Conservation (phyloP, 2,329 filamentous ascomycete species). For the Mycocentrospora acerina region DNA sequence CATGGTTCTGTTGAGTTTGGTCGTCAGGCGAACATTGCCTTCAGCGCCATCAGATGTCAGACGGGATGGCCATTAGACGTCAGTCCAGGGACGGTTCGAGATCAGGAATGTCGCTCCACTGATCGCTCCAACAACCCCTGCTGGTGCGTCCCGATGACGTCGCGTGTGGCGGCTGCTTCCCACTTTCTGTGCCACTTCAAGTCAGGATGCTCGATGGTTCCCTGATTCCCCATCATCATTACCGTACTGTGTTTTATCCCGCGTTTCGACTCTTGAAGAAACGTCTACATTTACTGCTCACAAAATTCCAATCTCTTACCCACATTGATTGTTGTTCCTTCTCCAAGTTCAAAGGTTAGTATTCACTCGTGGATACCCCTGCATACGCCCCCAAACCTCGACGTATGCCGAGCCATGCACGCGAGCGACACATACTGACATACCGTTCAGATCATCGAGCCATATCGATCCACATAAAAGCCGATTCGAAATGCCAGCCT, state of each 20-base stretch:
- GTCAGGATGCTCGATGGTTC: constrained; percentile 25
- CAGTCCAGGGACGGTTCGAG: constrained; percentile 15
- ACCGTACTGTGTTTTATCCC: background rate
- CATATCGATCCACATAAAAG: constrained; percentile 1
- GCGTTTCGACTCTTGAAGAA: background rate
- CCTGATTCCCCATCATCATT: constrained; percentile 9
- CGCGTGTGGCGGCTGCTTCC: constrained; percentile 34
- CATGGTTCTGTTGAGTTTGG: constrained; percentile 12
- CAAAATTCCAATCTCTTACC: too few species aligned
- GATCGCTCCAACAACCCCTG: constrained; percentile 23
- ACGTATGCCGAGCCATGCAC: constrained; percentile 19
- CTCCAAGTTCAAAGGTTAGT: constrained; percentile 16
- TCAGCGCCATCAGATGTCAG: constrained; percentile 19
- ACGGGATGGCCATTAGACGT: constrained; percentile 15
- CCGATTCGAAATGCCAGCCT: constrained; percentile 34
- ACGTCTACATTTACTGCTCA: too few species aligned
- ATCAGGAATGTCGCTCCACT: constrained; percentile 27
- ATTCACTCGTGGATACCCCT: constrained; percentile 1
- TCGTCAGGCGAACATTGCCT: constrained; percentile 2
- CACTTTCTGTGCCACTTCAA: constrained; percentile 28
- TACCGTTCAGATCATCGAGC: background rate
- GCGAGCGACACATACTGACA: constrained; percentile 13
- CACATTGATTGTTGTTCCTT: background rate
- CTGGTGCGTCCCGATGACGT: constrained; percentile 32
- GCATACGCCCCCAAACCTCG: constrained; percentile 5